These are phyloP conservation scores for Digitaria exilis DNA, from an alignment of 202 grass and related monocot genomes.

Conservation along the genomic window DNA sequence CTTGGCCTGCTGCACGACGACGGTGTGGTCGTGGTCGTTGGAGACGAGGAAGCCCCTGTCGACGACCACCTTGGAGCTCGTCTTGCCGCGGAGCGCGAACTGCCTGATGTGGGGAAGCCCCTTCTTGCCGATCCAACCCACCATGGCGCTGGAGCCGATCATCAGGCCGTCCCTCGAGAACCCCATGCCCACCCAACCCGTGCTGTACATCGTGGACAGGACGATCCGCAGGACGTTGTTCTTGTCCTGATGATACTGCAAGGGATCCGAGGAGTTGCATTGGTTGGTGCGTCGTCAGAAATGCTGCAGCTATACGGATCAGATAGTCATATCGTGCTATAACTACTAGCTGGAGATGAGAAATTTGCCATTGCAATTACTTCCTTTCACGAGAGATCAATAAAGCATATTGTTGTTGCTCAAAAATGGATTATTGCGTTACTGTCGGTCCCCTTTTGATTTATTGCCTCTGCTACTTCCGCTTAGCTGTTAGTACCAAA, in stretches of 20 bases:
- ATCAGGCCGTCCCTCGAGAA: constrained; percentile 88
- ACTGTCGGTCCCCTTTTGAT: neutral
- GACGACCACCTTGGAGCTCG: constrained; percentile 54
- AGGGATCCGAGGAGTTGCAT: neutral
- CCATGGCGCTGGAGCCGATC: constrained; percentile 92
- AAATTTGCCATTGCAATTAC: too few species aligned
- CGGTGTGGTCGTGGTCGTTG: constrained; percentile 55
- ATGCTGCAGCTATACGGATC: neutral
- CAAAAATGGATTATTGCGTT: neutral
- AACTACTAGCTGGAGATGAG: neutral
- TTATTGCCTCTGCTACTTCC: neutral
- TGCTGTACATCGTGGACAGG: constrained; percentile 71
- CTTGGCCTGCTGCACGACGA: constrained; percentile 77
- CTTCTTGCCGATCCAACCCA: constrained; percentile 80
- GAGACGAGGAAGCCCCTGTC: constrained; percentile 74
- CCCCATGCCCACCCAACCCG: constrained; percentile 95
- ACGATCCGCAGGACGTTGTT: constrained; percentile 81
- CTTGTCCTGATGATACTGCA: constrained; percentile 86
- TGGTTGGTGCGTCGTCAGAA: neutral
- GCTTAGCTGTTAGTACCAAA: neutral
- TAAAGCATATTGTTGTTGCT: neutral
- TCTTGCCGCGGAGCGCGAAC: constrained; percentile 68
- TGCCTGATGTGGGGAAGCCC: constrained; percentile 64
- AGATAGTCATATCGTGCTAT: too few species aligned
- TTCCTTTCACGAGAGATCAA: neutral